Base-by-base conservation (phyloP, 2,329 filamentous ascomycete genomes). In the Trematosphaeria pertusa region DNA sequence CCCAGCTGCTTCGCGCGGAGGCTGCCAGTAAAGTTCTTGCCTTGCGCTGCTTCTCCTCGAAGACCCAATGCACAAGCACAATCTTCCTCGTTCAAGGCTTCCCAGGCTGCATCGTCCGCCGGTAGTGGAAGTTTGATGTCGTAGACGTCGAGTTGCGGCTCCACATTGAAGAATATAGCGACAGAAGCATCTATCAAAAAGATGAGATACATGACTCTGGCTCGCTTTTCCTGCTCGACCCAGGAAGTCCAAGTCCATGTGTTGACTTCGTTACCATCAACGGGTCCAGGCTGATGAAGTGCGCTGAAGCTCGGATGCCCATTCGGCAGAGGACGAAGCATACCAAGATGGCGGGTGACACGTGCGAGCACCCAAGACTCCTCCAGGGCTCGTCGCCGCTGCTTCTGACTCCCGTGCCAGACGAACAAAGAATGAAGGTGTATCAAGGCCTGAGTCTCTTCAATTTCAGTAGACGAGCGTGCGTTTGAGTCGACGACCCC, bases 61-160 rank as follows among this genome's bases (percentile, higher is more conserved):
- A 91, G 69, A 4, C 87, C 86, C 3, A 91, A 73, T 5, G 86
- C 84, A 52, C 82, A 78, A 17, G 84, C 84, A 64, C 87, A 91
- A 28, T 84, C 81, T 12, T 78, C 69, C 4, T 76, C 70, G 30
- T 77, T 80, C 22, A 73, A 75, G 3, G 87, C 87, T 57, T 90
- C 87, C 87, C 87, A 91, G 2, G 85, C 83, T 12, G 85, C 85
- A 67, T 91, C 88, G 58, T 91, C 87, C 11, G 82, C 81, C 7
- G 88, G 87, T 5, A 91, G 73, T n/a, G 87, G 86, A 28, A 90
- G 69, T 21, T 78, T 77, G 39, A 90, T 78, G 56, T 89, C 86
- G 24, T 84, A 77, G 7, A 79, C 73, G 48, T 89, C 83, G 32
- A 90, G 82, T 34, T 82, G 77, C 11, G 86, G 81, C 8, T 78